A percentile compares a stretch with the other conserved stretches of the same genome.
These are phyloP conservation scores for Mollisia scopiformis DNA, from an alignment of 2,329 filamentous ascomycete genomes.

Conservation along the genomic window DNA sequence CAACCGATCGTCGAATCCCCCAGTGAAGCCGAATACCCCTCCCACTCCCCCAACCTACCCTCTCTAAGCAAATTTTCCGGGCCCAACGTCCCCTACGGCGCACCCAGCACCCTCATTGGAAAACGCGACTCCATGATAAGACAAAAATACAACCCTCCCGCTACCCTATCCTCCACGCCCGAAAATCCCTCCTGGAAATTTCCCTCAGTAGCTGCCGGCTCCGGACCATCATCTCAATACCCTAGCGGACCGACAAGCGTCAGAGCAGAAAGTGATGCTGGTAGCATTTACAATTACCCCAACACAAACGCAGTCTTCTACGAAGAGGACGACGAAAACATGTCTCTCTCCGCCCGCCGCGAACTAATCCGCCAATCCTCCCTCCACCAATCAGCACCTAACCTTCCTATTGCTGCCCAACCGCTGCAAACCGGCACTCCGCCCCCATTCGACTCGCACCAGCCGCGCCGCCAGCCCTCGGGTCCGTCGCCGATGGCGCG, in stretches of 20 bases:
- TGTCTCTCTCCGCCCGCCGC: conserved; percentile 71
- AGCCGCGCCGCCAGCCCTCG: conserved; percentile 52
- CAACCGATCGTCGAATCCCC: conserved; percentile 41
- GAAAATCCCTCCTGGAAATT: neutral
- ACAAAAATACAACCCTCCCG: conserved; percentile 21
- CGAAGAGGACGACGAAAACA: conserved; percentile 66
- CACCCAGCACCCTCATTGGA: conserved; percentile 51
- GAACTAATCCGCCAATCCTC: conserved; percentile 54
- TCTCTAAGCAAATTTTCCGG: conserved; percentile 15
- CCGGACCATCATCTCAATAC: conserved; percentile 15
- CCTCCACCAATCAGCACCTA: conserved; percentile 26
- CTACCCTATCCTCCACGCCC: conserved; percentile 19
- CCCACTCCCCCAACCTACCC: conserved; percentile 14
- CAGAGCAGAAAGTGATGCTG: conserved; percentile 44
- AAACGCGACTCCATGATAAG: conserved; percentile 55
- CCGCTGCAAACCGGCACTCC: conserved; percentile 29
- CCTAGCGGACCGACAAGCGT: conserved; percentile 7
- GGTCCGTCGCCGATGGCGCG: conserved; percentile 48
- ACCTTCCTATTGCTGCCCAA: conserved; percentile 5
- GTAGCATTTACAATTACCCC: conserved; percentile 40
- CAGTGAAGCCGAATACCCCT: conserved; percentile 31
- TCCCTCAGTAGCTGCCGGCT: neutral
- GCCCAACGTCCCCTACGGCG: conserved; percentile 31
- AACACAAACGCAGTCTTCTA: conserved; percentile 41
- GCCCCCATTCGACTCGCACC: conserved; percentile 55